Evolutionary conservation across 2,329 filamentous ascomycete species (phyloP), one percentile per base, ranked within the genome.

Genomic region (Aspergillus latus): DNA sequence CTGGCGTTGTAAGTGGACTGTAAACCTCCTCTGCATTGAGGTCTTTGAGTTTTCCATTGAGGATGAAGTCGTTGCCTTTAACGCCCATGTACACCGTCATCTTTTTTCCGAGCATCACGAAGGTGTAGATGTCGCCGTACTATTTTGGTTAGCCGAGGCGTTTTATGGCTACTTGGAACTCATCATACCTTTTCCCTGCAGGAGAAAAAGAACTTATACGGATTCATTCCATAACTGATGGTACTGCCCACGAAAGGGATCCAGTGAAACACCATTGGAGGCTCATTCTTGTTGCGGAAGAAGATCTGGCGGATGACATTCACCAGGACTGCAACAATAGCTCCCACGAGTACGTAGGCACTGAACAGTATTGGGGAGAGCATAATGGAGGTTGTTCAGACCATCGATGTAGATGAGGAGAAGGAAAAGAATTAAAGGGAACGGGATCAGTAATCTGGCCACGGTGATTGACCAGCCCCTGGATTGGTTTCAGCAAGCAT

Each of bases 21-120:
- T 96, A 96, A 63, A 96, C 88, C 68, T 96, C 91, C 76, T 96
- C 92, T 26, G 92, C 92, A 71, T 88, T 92, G 66, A 96, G 88
- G 69, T 96, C 91, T 77, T 89, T 90, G 68, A 91, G 81, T 78
- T 95, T 96, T 67, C 90, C 92, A 72, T 96, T 96, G 64, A 96
- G 82, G 64, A 96, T 92, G 72, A 96, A 96, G 62, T 96, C 90
- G 74, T 95, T 96, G 62, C 92, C 92, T 60, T 87, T 82, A 9
- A 87, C 85, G 36, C 92, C 91, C 57, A 96, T 78, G 65, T 87
- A 92, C 36, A 95, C 91, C 3, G 92, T 96, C 49, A 89, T 94
- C 77, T 90, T 93, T 78, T 88, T 89, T 66, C 92, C 92, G 49
- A 96, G 84, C 44, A 96, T 82, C 60, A 96, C 79, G 69, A 96